Percentiles rank a stretch among this genome's conserved stretches.
Conservation (phyloP, 257 asterid species). For the Apocynum venetum region DNA sequence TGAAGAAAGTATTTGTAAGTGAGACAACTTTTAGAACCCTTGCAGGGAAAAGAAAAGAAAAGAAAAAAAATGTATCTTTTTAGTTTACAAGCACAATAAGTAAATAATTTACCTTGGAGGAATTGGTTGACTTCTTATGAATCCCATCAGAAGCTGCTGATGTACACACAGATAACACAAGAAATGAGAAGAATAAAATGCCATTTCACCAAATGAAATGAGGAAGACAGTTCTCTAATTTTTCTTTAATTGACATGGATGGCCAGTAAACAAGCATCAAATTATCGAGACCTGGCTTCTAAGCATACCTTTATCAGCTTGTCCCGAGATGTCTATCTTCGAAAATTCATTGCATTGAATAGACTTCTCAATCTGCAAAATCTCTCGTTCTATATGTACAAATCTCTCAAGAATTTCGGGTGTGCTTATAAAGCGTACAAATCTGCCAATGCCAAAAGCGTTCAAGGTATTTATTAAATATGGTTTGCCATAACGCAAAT, state of each 20-base stretch:
- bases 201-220: conserved; percentile 2
- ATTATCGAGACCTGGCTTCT: neutral
- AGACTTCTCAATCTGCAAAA: conserved; percentile 70
- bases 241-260: neutral
- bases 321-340: conserved; percentile 31
- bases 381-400: conserved; percentile 58
- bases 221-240: neutral
- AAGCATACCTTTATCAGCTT: conserved; percentile 38
- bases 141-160: conserved; percentile 44
- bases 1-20: neutral
- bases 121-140: conserved; percentile 38
- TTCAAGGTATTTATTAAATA: neutral
- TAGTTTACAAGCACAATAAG: neutral
- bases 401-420: conserved; percentile 88
- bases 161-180: conserved; percentile 29
- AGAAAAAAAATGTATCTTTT: neutral
- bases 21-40: neutral
- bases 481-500: neutral
- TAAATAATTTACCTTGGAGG: conserved; percentile 40
- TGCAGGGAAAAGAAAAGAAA: neutral
- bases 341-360: conserved; percentile 46
- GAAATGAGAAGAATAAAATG: conserved; percentile 12
- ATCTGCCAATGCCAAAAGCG: conserved; percentile 37
- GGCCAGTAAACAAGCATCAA: neutral
- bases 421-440: conserved; percentile 79